A percentile compares a stretch with the other conserved stretches of the same genome.
phyloP scores from a whole-genome alignment of 176 grass and related monocot genomes.

The Oryza longistaminata region DNA sequence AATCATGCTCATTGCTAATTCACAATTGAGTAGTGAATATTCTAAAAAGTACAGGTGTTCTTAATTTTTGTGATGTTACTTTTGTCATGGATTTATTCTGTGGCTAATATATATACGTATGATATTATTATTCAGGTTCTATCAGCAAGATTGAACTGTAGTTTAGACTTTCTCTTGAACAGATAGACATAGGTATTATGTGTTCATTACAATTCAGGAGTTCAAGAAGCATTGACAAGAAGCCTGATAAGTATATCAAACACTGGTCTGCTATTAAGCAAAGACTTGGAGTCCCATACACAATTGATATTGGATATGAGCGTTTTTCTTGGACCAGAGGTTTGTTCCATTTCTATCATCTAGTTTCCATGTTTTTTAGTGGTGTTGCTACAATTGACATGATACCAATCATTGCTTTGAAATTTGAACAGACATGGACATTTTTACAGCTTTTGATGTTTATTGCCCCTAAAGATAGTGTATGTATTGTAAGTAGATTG shows the following conservation, averaged over 20 bases:
- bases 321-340: constrained; percentile 99
- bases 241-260: constrained; percentile 91
- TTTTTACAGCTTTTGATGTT: constrained; percentile 5
- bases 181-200: constrained; percentile 15
- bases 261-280: constrained; percentile 79
- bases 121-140: neutral
- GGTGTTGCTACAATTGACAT: constrained; percentile 6
- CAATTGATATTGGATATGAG: constrained; percentile 94
- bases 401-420: neutral
- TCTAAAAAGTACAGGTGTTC: neutral
- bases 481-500: too few relatives aligned
- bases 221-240: constrained; percentile 88
- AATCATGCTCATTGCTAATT: neutral
- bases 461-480: too few relatives aligned
- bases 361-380: neutral
- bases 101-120: constrained; percentile 19
- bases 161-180: neutral
- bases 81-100: constrained; percentile 3
- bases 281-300: constrained; percentile 88
- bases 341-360: constrained; percentile 45
- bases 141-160: neutral
- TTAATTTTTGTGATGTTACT: constrained; percentile 20
- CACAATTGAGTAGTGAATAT: too few relatives aligned
- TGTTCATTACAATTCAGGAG: constrained; percentile 58
- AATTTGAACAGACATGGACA: neutral